Evolutionary conservation across 805 yeast genomes (phyloP).

Genomic region (Cyberlindnera mrakii): DNA sequence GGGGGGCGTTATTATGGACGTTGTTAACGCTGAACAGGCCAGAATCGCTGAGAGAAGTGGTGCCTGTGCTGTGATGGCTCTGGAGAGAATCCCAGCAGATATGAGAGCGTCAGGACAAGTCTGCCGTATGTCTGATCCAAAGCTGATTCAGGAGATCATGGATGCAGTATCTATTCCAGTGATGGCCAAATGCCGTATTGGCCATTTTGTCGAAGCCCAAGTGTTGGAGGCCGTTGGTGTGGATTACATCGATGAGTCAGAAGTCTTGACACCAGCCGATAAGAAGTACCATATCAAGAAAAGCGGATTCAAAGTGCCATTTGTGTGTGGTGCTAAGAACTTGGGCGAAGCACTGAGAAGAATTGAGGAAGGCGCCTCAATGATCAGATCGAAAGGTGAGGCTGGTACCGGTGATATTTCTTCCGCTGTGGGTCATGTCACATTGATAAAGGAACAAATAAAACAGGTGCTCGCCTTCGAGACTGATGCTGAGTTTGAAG

Average conservation of each 20-base stretch:
- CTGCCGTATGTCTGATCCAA: conserved; percentile 1
- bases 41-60: background rate
- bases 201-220: background rate
- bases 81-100: background rate
- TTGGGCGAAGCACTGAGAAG: conserved; percentile 1
- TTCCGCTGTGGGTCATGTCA: background rate
- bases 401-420: conserved; percentile 1
- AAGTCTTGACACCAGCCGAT: conserved; percentile 1
- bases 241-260: background rate
- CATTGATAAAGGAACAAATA: background rate
- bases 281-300: background rate
- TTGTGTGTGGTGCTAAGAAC: conserved; percentile 1
- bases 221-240: background rate
- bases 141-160: background rate
- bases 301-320: background rate
- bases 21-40: conserved; percentile 1
- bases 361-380: background rate
- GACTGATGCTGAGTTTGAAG: background rate
- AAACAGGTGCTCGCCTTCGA: background rate
- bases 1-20: background rate
- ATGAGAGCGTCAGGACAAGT: conserved; percentile 1
- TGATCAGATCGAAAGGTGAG: conserved; percentile 1
- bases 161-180: background rate
- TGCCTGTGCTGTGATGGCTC: conserved; percentile 1
- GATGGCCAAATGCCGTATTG: conserved; percentile 1